Evolutionary conservation across 2,329 filamentous ascomycete genomes (phyloP), one percentile per base, ranked within the genome.

Genomic region (Fusarium drepaniforme): DNA sequence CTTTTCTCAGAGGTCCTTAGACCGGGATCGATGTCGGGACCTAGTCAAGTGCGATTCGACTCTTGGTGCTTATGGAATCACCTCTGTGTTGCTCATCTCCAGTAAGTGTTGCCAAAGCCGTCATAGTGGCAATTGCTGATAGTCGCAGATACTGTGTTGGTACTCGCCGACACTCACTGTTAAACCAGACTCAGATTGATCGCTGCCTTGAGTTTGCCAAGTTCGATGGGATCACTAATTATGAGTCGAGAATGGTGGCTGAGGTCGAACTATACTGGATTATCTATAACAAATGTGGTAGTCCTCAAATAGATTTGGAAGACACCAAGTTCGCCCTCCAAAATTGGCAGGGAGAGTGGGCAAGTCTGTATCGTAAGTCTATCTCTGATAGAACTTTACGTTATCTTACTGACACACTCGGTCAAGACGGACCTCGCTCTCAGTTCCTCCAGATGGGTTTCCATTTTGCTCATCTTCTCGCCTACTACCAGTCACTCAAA

Each of bases 361-460:
- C 63, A 7, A 13, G 15, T 2, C 38, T 81, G 5, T 80, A 80
- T 13, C 23, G 79, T 80, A 35, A 38, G 75, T 64, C 1, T 5
- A 23, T 21, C 9, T 38, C 13, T 25, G 33, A 25, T 15, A 21
- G 8, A 40, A 12, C 0, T 3, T 9, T 8, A 3, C 5, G 16
- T 13, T 1, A 13, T 8, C n/a, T 23, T 15, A 35, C 44, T 76
- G 38, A 75, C 42, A 3, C 3, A 4, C 23, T 18, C 12, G 5
- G 6, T 30, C 7, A 33, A 80, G 79, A 78, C 8, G 65, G 80
- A 46, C 77, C 78, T 3, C 75, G 79, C 1, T 80, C 79, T 11
- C 79, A 80, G 15, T 81, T 81, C 38, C 71, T 81, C 0, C 78
- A 80, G 42, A 79, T 81, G 74, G 79, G 79, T 2, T 79, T 78